These are phyloP conservation scores for Boletus subparvulus DNA, from an alignment of 768 basidiomycete genomes.

Conservation along the genomic window DNA sequence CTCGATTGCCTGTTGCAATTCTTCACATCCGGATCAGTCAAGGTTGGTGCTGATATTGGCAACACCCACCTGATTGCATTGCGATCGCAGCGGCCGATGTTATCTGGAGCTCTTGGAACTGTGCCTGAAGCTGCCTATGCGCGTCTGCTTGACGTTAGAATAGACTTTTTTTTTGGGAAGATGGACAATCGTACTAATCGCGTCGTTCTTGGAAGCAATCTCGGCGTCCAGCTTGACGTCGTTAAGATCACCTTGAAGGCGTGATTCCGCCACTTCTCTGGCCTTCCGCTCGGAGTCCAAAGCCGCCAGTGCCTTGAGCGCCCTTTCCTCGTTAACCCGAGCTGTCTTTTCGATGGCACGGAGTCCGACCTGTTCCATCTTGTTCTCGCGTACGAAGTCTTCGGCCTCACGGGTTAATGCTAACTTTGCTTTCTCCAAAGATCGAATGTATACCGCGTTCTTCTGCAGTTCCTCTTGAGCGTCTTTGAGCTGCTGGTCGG, in stretches of 20 bases:
- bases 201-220: slow-evolving; percentile 53
- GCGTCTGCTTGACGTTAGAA: slow-evolving; percentile 41
- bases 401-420: slow-evolving; percentile 79
- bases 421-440: slow-evolving; percentile 79
- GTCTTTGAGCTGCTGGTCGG: slow-evolving; percentile 85
- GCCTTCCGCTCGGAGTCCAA: slow-evolving; percentile 67
- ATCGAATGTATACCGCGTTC: slow-evolving; percentile 73
- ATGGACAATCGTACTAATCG: slow-evolving; percentile 45
- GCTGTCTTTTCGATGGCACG: slow-evolving; percentile 68
- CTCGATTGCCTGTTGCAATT: slow-evolving; percentile 62
- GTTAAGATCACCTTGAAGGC: slow-evolving; percentile 62
- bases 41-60: neutral
- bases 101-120: slow-evolving; percentile 64
- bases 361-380: slow-evolving; percentile 63
- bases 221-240: slow-evolving; percentile 52
- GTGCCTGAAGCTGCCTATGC: slow-evolving; percentile 57
- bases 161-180: neutral
- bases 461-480: slow-evolving; percentile 77
- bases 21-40: slow-evolving; percentile 32
- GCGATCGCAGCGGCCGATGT: slow-evolving; percentile 57
- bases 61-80: slow-evolving; percentile 52
- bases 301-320: slow-evolving; percentile 52
- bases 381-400: slow-evolving; percentile 73
- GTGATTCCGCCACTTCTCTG: slow-evolving; percentile 64
- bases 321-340: slow-evolving; percentile 60